A percentile compares a stretch with the other conserved stretches of the same genome.
These are phyloP conservation scores for Bombardia bombarda DNA, from an alignment of 495 filamentous ascomycete genomes.

Conservation along the genomic window DNA sequence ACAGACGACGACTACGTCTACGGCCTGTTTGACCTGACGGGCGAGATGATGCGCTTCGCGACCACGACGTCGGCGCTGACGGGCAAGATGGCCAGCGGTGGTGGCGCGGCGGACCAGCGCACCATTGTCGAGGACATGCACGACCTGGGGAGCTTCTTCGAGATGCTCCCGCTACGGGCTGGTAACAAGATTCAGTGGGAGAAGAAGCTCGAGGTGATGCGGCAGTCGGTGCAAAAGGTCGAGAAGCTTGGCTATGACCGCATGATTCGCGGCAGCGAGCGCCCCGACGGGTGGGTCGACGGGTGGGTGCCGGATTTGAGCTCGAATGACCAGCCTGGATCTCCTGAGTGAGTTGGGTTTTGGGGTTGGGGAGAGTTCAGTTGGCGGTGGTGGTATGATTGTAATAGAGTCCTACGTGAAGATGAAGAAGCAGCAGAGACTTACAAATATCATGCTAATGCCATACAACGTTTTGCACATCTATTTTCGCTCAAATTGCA, in stretches of 20 bases:
- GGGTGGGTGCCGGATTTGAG: slow-evolving; percentile 86
- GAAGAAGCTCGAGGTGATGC: slow-evolving; percentile 85
- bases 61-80: slow-evolving; percentile 68
- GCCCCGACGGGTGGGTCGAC: slow-evolving; percentile 84
- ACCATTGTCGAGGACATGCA: slow-evolving; percentile 72
- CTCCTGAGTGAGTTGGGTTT: slow-evolving; percentile 6
- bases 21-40: slow-evolving; percentile 85
- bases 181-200: slow-evolving; percentile 36
- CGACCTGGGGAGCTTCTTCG: slow-evolving; percentile 61
- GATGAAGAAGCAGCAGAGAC: too few species aligned
- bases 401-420: too few species aligned
- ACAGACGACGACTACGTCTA: slow-evolving; percentile 82
- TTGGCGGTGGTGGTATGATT: too few species aligned
- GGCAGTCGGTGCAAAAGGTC: slow-evolving; percentile 83
- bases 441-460: too few species aligned
- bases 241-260: slow-evolving; percentile 84
- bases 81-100: slow-evolving; percentile 42
- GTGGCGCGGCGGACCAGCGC: slow-evolving; percentile 17
- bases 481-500: too few species aligned
- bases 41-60: slow-evolving; percentile 93
- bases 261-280: slow-evolving; percentile 74
- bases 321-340: slow-evolving; percentile 11
- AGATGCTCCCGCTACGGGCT: slow-evolving; percentile 53
- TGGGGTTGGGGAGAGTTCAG: too few species aligned
- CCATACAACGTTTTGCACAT: too few species aligned